Evolutionary conservation across 306 rosid genomes (phyloP).

Genomic region (Gastrolobium villosum): DNA sequence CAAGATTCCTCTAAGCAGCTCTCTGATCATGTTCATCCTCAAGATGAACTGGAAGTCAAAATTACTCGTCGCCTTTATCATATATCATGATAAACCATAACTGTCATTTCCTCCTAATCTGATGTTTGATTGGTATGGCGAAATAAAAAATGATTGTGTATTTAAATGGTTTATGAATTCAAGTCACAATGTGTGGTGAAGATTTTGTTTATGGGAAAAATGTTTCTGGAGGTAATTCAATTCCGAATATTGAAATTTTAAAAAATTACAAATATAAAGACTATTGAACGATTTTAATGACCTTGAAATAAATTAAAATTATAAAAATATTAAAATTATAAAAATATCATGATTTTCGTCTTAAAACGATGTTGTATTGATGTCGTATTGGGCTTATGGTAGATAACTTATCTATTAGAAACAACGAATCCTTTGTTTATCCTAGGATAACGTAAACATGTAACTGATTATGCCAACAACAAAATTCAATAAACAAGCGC

Average conservation of each 20-base stretch:
- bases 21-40: slow-evolving; percentile 7
- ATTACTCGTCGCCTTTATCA: neutral
- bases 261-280: too few species aligned
- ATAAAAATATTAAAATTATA: too few species aligned
- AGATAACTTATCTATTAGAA: too few species aligned
- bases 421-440: too few species aligned
- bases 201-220: slow-evolving; percentile 33
- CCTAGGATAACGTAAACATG: slow-evolving; percentile 7
- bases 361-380: too few species aligned
- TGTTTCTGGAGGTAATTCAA: too few species aligned
- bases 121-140: slow-evolving; percentile 22
- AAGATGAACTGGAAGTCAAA: neutral
- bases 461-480: neutral
- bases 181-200: slow-evolving; percentile 14
- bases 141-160: slow-evolving; percentile 13
- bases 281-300: too few species aligned
- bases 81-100: neutral
- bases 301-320: too few species aligned
- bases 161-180: slow-evolving; percentile 10
- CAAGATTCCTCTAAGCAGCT: neutral
- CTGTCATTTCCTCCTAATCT: neutral
- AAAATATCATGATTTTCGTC: too few species aligned
- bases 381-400: too few species aligned
- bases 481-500: slow-evolving; percentile 30
- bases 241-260: too few species aligned